phyloP scores from a whole-genome alignment of 2,329 filamentous ascomycete genomes.

The Alternaria hordeiaustralica region DNA sequence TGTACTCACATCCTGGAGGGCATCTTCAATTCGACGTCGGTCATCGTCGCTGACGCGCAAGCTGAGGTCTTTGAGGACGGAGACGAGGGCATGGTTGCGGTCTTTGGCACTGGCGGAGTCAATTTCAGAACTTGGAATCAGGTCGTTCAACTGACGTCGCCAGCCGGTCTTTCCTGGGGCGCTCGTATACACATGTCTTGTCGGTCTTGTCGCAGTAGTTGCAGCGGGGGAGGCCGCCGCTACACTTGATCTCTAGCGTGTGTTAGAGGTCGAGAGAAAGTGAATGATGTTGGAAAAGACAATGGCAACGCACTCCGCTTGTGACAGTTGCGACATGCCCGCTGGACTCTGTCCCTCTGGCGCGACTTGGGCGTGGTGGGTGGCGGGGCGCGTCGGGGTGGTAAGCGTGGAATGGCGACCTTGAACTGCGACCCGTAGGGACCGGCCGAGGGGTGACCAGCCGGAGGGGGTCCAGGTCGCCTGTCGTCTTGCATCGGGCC shows the following conservation, averaged over 20 bases:
- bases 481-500: slow-evolving; percentile 11
- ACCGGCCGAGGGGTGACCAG: background rate
- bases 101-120: slow-evolving; percentile 17
- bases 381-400: slow-evolving; percentile 8
- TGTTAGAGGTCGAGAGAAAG: background rate
- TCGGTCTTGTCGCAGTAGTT: slow-evolving; percentile 36
- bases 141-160: slow-evolving; percentile 24
- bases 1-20: slow-evolving; percentile 16
- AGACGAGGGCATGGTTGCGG: slow-evolving; percentile 18
- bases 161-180: slow-evolving; percentile 35
- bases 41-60: slow-evolving; percentile 17
- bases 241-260: slow-evolving; percentile 43
- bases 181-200: slow-evolving; percentile 37
- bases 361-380: slow-evolving; percentile 7
- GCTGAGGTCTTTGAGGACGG: slow-evolving; percentile 23
- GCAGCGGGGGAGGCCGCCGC: slow-evolving; percentile 39
- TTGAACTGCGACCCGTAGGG: slow-evolving; percentile 5
- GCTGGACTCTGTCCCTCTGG: slow-evolving; percentile 10
- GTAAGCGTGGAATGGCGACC: slow-evolving; percentile 13
- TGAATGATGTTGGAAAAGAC: background rate
- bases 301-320: slow-evolving; percentile 17
- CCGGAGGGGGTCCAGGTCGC: background rate
- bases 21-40: slow-evolving; percentile 14
- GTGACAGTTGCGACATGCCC: slow-evolving; percentile 22
- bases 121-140: background rate